Evolutionary conservation across 2,329 filamentous ascomycete species (phyloP), one percentile per base, ranked within the genome.

Genomic region (Xylaria polymorpha): DNA sequence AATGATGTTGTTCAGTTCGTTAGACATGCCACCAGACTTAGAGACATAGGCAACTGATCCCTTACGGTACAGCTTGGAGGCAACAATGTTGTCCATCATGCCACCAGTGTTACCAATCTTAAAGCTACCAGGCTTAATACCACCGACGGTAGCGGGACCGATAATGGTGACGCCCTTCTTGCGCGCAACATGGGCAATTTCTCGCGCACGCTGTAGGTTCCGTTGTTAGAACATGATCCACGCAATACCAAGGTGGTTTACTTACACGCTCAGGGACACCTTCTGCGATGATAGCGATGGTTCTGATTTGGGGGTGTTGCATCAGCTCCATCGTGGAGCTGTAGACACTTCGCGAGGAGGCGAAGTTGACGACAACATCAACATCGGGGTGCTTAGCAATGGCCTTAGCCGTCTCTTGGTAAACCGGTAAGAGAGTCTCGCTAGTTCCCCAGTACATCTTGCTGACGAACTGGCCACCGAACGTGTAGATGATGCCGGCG

Each of bases 371-470:
- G 72, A 99, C 93, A 67, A 94, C 94, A 82, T 99, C 96, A 73
- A 98, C 96, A 76, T 99, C 96, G 72, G 88, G 90, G 89, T 99
- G 96, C 91, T 99, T 99, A 83, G 90, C 89, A 81, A 98, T 91
- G 77, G 96, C 96, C 88, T 98, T 97, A 77, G 90, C 86, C 59
- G 94, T 92, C 80, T 93, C 89, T 86, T 99, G 95, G 90, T 99
- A 99, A 82, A 99, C 96, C 73, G 96, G 96, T 77, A 99, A 90
- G 74, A 99, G 91, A 72, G 96, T 99, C 88, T 99, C 96, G 86
- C 94, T 98, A 80, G 96, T 99, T 80, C 96, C 96, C 96, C 96
- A 99, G 92, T 99, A 99, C 96, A 99, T 98, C 91, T 99, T 99
- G 91, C 94, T 98, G 82, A 99, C 96, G 90, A 99, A 99, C 86